Evolutionary conservation across 2,329 filamentous ascomycete species (phyloP).

Genomic region (Apiospora aurea): DNA sequence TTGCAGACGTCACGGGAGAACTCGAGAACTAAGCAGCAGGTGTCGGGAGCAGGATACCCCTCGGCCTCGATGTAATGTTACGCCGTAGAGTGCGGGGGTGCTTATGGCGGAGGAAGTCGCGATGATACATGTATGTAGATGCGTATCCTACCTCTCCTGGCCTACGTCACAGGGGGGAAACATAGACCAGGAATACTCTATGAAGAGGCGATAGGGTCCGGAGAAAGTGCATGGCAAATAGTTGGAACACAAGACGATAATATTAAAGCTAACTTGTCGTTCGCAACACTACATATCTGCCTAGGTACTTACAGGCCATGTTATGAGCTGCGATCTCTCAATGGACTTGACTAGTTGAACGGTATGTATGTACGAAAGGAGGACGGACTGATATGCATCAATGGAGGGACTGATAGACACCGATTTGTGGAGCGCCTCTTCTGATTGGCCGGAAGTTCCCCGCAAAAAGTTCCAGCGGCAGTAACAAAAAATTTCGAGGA

Average conservation of each 20-base stretch:
- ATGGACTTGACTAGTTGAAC: background rate
- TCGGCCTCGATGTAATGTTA: slow-evolving; percentile 15
- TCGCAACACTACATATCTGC: too few relatives aligned
- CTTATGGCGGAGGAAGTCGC: background rate
- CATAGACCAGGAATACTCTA: too few relatives aligned
- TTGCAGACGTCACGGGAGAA: background rate
- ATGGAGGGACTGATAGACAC: slow-evolving; percentile 17
- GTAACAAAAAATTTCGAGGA: slow-evolving; percentile 23
- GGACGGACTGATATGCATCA: slow-evolving; percentile 19
- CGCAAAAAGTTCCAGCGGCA: slow-evolving; percentile 12
- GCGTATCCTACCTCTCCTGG: background rate
- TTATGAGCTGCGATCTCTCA: too few relatives aligned
- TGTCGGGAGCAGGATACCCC: background rate
- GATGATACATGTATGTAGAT: background rate
- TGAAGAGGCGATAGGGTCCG: background rate
- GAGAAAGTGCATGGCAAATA: background rate
- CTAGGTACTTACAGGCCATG: too few relatives aligned
- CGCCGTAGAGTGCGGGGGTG: slow-evolving; percentile 4
- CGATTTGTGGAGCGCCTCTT: background rate
- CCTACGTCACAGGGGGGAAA: background rate
- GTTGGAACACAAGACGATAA: too few relatives aligned
- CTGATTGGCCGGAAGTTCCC: slow-evolving; percentile 12
- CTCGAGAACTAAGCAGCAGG: too few relatives aligned
- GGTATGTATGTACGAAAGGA: background rate
- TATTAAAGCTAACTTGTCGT: too few relatives aligned